Conservation (phyloP, 2,329 filamentous ascomycete genomes). For the Chrysoporthe puriensis region DNA sequence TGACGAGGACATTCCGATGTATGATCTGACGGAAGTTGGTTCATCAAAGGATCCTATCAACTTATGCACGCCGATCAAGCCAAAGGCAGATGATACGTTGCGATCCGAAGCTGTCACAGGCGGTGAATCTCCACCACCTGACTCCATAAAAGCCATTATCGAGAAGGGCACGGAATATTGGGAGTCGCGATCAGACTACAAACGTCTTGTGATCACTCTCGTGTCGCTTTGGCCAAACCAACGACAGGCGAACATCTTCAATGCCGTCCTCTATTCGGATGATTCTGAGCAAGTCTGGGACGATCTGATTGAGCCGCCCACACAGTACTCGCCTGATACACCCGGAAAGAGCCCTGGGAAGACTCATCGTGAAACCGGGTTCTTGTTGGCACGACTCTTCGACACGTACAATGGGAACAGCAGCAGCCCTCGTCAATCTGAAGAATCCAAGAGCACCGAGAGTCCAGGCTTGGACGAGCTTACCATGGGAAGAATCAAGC, state of each 20-base stretch:
- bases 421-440: neutral
- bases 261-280: slow-evolving; percentile 7
- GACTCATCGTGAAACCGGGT: slow-evolving; percentile 3
- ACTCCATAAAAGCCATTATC: slow-evolving; percentile 21
- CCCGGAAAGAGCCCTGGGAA: neutral
- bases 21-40: slow-evolving; percentile 23
- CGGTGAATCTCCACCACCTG: neutral
- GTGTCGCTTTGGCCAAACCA: slow-evolving; percentile 17
- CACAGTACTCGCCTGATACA: neutral
- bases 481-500: neutral
- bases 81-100: slow-evolving; percentile 1
- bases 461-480: neutral
- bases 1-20: slow-evolving; percentile 16
- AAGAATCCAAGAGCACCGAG: neutral
- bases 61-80: slow-evolving; percentile 14
- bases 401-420: slow-evolving; percentile 9
- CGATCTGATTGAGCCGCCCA: neutral
- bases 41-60: neutral
- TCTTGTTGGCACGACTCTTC: slow-evolving; percentile 20
- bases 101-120: neutral
- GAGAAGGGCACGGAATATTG: slow-evolving; percentile 26
- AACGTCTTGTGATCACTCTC: slow-evolving; percentile 29
- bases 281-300: slow-evolving; percentile 15
- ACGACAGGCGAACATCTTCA: slow-evolving; percentile 16
- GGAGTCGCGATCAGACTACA: slow-evolving; percentile 19